Base-by-base conservation (phyloP, 768 basidiomycete species). In the Termitomyces sp. region DNA sequence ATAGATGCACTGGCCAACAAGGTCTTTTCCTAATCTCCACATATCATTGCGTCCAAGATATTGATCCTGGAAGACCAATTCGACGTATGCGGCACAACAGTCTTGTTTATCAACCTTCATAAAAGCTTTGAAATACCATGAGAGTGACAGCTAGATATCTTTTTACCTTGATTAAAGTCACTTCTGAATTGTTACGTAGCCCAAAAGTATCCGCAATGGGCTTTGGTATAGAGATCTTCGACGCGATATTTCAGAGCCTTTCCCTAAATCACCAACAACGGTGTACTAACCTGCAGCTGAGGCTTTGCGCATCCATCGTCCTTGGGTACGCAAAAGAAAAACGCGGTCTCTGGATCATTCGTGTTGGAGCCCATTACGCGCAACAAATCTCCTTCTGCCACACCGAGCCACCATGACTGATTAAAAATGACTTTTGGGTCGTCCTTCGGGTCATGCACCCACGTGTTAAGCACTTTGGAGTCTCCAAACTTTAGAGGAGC, bases 1-100 rank as follows among this genome's bases (percentile, higher is more conserved):
- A 67, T 93, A 89, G 22, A 97, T 76, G 67, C 92, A 95, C 65
- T 87, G 86, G 9, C 86, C 88, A 30, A 87, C 86, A 16, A 98
- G 79, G 53, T 87, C 80, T 69, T 89, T 86, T n/a, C 86, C 87
- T 8, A 98, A 78, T 50, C 94, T 79, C 93, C 95, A 98, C 94
- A 97, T 96, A 64, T 98, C 97, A 61, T 91, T 93, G 48, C 97
- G 85, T 16, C 95, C 96, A 16, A 98, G 79, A 69, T 98, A 98
- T 68, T 96, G 94, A 69, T 97, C 95, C 62, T 92, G 91, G 68
- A 98, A 98, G 48, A 86, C 86, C 58, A 98, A 81, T 67, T 98
- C 96, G 52, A 98, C 81, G 67, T 87, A 88, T 60, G 91, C 87
- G 1, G 90, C 91, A 27, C 75, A 80, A 59, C 83, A 81, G 39